phyloP scores from a whole-genome alignment of 139 green algal genomes.

The Chlorella vulgaris region DNA sequence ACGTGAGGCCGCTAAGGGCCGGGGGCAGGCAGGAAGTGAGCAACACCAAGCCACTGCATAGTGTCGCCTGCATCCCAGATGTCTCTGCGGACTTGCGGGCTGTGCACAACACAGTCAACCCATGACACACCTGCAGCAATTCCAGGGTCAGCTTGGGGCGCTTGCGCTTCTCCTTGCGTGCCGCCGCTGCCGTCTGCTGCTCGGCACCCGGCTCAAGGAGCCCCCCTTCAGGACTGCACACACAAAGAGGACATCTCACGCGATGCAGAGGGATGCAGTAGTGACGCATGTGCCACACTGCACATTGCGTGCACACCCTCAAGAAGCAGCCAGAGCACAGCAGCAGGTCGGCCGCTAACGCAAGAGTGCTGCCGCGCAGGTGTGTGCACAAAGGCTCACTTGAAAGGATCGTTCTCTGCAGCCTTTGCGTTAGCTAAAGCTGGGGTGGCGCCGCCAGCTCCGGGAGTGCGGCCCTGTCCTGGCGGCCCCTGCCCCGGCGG shows the following conservation, averaged over 20 bases:
- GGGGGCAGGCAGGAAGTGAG: too few relatives aligned
- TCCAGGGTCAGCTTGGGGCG: conserved; percentile 58
- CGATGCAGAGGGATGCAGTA: too few relatives aligned
- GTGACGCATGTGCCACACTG: too few relatives aligned
- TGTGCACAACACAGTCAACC: too few relatives aligned
- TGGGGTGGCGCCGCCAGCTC: not conserved
- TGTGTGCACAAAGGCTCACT: conserved; percentile 18
- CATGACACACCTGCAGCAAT: conserved; percentile 35
- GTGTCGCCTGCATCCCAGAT: too few relatives aligned
- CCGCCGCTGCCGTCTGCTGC: not conserved
- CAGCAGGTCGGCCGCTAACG: too few relatives aligned
- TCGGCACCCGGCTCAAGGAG: not conserved
- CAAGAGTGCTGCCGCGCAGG: too few relatives aligned
- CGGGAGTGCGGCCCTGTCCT: not conserved
- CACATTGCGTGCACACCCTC: not conserved
- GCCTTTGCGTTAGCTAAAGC: not conserved
- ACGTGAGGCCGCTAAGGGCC: too few relatives aligned
- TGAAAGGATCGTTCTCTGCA: conserved; percentile 5
- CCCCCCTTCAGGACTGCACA: not conserved
- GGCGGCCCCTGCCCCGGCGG: not conserved
- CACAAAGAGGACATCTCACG: too few relatives aligned
- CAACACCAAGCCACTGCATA: too few relatives aligned
- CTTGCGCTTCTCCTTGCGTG: conserved; percentile 35
- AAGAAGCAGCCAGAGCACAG: not conserved
- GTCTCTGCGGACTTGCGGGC: too few relatives aligned